A percentile compares a stretch with the other conserved stretches of the same genome.
phyloP scores from a whole-genome alignment of 495 filamentous ascomycete genomes.

The Penicillium turbatum region DNA sequence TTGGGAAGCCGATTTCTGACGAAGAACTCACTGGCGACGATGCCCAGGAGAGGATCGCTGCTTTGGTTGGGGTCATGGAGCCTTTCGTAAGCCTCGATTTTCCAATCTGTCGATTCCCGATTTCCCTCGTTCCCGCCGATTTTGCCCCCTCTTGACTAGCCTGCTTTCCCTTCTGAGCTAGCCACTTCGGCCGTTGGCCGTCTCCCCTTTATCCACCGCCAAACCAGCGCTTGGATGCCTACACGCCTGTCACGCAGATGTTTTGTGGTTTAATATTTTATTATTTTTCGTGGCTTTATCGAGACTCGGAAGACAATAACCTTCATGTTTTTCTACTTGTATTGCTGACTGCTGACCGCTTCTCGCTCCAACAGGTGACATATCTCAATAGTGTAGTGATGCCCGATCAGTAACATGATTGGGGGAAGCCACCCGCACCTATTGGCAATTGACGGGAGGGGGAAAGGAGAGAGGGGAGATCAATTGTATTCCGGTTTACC shows the following conservation, averaged over 20 bases:
- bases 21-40: slow-evolving; percentile 45
- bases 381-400: slow-evolving; percentile 61
- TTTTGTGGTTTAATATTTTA: not conserved
- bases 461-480: not conserved
- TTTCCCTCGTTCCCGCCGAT: slow-evolving; percentile 32
- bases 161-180: slow-evolving; percentile 28
- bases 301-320: not conserved
- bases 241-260: slow-evolving; percentile 4
- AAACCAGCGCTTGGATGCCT: slow-evolving; percentile 12
- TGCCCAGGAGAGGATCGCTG: slow-evolving; percentile 51
- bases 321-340: not conserved
- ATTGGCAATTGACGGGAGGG: slow-evolving; percentile 1
- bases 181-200: slow-evolving; percentile 21
- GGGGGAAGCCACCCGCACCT: not conserved
- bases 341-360: slow-evolving; percentile 28
- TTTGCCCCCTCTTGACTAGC: slow-evolving; percentile 27
- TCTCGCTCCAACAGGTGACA: slow-evolving; percentile 44
- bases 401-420: slow-evolving; percentile 48
- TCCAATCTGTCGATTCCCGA: slow-evolving; percentile 4
- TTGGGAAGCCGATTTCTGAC: slow-evolving; percentile 61
- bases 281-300: not conserved
- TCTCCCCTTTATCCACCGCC: slow-evolving; percentile 18
- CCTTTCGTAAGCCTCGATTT: slow-evolving; percentile 53
- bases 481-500: not conserved
- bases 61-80: slow-evolving; percentile 55